Conservation (phyloP, 768 basidiomycete genomes). For the Pleurotus platypus region DNA sequence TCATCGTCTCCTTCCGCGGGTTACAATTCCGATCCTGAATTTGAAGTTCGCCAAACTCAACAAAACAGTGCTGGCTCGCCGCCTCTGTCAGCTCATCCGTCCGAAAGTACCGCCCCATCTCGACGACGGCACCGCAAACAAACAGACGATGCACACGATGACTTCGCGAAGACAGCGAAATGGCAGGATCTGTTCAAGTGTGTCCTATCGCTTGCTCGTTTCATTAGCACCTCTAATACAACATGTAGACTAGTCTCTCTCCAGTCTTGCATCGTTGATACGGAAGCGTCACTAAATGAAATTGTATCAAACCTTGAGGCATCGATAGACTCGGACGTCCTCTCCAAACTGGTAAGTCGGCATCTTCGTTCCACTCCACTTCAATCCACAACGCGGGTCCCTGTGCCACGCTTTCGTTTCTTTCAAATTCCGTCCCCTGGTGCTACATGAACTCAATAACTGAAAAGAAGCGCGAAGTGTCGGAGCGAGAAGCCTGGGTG, state of each 20-base stretch:
- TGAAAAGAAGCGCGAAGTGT: slow-evolving; percentile 62
- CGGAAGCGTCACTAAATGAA: slow-evolving; percentile 43
- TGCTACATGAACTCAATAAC: slow-evolving; percentile 20
- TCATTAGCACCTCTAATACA: slow-evolving; percentile 6
- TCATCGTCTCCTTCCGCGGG: slow-evolving; percentile 57
- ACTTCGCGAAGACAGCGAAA: slow-evolving; percentile 41
- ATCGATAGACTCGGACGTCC: slow-evolving; percentile 38
- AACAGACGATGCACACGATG: slow-evolving; percentile 11
- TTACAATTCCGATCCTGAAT: slow-evolving; percentile 74
- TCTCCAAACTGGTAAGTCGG: slow-evolving; percentile 38
- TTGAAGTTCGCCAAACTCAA: slow-evolving; percentile 39
- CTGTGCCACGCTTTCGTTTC: slow-evolving; percentile 1
- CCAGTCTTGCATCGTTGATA: slow-evolving; percentile 50
- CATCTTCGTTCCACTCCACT: slow-evolving; percentile 5
- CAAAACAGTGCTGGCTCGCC: slow-evolving; percentile 14
- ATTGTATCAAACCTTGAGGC: slow-evolving; percentile 45
- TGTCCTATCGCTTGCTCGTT: slow-evolving; percentile 20
- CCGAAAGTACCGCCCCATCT: slow-evolving; percentile 18
- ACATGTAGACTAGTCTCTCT: slow-evolving; percentile 45
- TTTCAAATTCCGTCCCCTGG: slow-evolving; percentile 6
- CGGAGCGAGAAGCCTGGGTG: slow-evolving; percentile 58
- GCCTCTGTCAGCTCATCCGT: background rate
- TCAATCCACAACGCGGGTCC: background rate
- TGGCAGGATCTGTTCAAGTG: slow-evolving; percentile 76
- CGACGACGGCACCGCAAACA: slow-evolving; percentile 29